These are phyloP conservation scores for Chrysosporium keratinophilum DNA, from an alignment of 2,329 filamentous ascomycete genomes.

Conservation along the genomic window DNA sequence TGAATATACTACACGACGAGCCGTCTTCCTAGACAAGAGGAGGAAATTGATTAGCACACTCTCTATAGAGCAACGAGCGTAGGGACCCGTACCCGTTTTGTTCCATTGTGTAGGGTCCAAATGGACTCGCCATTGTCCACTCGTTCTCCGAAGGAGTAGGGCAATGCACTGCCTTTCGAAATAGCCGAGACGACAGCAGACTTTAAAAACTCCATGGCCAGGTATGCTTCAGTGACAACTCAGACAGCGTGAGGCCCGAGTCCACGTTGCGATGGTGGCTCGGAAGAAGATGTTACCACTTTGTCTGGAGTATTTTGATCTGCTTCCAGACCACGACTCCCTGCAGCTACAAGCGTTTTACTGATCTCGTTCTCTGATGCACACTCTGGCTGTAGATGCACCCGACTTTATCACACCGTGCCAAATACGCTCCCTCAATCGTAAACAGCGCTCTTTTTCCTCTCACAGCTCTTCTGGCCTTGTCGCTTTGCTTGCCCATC, in stretches of 20 bases:
- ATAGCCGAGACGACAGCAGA: conserved; percentile 95
- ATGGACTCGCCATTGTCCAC: conserved; percentile 89
- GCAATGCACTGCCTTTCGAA: conserved; percentile 84
- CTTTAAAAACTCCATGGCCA: conserved; percentile 90
- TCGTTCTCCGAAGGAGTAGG: conserved; percentile 83
- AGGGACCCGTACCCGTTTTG: conserved; percentile 56
- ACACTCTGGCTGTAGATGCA: too few relatives aligned
- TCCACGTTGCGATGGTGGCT: background rate
- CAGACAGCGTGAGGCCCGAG: background rate
- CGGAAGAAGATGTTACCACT: background rate
- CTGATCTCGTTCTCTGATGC: too few relatives aligned
- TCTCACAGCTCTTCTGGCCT: too few relatives aligned
- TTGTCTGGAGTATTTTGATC: background rate
- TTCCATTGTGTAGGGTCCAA: conserved; percentile 94
- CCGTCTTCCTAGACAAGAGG: conserved; percentile 62
- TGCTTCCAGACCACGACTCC: background rate
- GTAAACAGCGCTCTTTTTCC: too few relatives aligned
- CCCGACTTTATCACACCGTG: too few relatives aligned
- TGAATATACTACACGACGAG: conserved; percentile 91
- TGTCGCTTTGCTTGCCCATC: too few relatives aligned
- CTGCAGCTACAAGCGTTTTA: too few relatives aligned
- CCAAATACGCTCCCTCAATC: too few relatives aligned
- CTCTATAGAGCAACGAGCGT: background rate
- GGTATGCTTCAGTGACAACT: background rate
- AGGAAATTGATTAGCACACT: conserved; percentile 16